Base-by-base conservation (phyloP, 2,329 filamentous ascomycete genomes). In the Epichloe amarillans region DNA sequence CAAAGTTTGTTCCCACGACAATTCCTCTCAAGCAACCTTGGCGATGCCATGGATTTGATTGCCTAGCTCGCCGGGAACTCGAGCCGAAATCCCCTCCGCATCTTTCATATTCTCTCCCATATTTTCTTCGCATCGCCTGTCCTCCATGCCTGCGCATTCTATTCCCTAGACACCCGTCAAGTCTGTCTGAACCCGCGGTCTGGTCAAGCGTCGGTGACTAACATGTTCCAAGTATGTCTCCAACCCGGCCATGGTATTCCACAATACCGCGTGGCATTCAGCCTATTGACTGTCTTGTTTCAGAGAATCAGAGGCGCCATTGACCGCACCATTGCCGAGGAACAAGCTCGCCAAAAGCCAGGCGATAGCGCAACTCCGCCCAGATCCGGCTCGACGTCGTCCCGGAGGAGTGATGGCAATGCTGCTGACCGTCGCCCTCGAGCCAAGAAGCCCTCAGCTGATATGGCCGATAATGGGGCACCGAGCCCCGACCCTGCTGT, bases 271-370 rank as follows among this genome's bases (percentile, higher is more conserved):
- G n/a, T 15, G 23, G 7, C 21, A 30, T 53, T 30, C 14, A 30
- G 2, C 23, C 11, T 6, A 30, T 52, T 57, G 26, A 55, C 23
- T 36, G 41, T 14, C 8, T 50, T 10, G 8, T 17, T 12, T 11
- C 5, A 50, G 86, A 80, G 86, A 73, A 74, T 95, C 60, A 86
- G 88, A 71, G 86, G 84, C 61, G 86, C 85, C 53, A 88, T 95
- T 65, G 87, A 95, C 65, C 82, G 83, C 60, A 84, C 84, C 61
- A 93, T 96, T 61, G 86, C 88, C 61, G 88, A 95, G 70, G 90
- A 96, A 70, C 88, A 95, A 69, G 86, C 88, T 52, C 84, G 87
- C 52, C 85, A 89, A 64, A 79, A 79, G 62, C 64, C 73, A 5
- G 71, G 73, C 49, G 68, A 75, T 59, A 61, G 66, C 57, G 67